Conservation (phyloP, 768 basidiomycete genomes). For the Tricholoma bakamatsutake region DNA sequence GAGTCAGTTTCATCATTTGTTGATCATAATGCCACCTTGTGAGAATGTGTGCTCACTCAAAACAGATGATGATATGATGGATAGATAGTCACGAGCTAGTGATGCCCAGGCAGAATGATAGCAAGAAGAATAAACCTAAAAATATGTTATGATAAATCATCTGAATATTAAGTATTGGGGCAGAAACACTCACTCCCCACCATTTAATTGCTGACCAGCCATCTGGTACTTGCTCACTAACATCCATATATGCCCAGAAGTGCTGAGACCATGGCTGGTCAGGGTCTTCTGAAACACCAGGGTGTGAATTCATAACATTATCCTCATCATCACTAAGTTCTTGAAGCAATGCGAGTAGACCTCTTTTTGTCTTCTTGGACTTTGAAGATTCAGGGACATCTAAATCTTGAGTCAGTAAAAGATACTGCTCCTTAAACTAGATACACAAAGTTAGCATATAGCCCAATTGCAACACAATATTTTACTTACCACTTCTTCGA, state of each 20-base stretch:
- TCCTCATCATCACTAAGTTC: background rate
- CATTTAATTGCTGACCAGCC: constrained; percentile 19
- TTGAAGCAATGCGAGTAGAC: background rate
- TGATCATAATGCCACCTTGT: background rate
- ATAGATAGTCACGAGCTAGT: too few species aligned
- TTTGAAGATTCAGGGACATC: background rate
- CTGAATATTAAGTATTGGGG: background rate
- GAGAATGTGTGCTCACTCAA: too few species aligned
- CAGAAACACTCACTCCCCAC: constrained; percentile 27
- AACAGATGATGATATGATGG: too few species aligned
- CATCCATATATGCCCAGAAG: constrained; percentile 13
- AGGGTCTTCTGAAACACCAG: too few species aligned
- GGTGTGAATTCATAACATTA: background rate
- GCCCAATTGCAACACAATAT: background rate
- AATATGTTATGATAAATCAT: too few species aligned
- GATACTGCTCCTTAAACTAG: background rate
- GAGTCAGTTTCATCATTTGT: background rate
- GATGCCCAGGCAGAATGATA: too few species aligned
- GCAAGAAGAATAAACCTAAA: too few species aligned
- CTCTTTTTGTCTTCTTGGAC: background rate
- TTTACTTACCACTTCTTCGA: background rate
- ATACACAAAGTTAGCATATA: background rate
- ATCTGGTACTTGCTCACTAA: constrained; percentile 8
- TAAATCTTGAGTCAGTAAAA: background rate
- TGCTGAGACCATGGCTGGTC: constrained; percentile 12